Percentiles rank a stretch among this genome's conserved stretches.
phyloP scores from a whole-genome alignment of 495 filamentous ascomycete genomes.

The Tuber melanosporum region DNA sequence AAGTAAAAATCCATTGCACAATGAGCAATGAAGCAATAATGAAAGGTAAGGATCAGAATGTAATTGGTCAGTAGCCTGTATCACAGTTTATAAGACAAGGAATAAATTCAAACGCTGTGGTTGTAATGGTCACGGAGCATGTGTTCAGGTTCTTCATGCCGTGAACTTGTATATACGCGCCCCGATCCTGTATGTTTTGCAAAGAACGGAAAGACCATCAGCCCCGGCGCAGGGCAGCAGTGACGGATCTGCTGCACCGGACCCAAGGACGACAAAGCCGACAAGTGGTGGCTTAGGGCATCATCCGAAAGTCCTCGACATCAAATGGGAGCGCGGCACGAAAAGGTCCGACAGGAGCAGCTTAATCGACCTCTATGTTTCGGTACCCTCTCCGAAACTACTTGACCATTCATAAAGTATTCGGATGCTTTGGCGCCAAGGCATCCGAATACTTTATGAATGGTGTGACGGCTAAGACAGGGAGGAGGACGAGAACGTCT shows the following conservation, averaged over 20 bases:
- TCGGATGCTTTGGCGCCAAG: too few relatives aligned
- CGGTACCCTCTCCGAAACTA: slow-evolving; percentile 66
- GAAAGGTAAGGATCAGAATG: too few relatives aligned
- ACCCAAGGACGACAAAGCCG: slow-evolving; percentile 92
- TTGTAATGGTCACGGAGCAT: too few relatives aligned
- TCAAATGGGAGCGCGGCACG: slow-evolving; percentile 94
- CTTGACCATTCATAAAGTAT: too few relatives aligned
- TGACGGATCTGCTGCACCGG: slow-evolving; percentile 96
- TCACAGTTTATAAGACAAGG: too few relatives aligned
- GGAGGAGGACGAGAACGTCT: slow-evolving; percentile 75
- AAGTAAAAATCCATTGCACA: too few relatives aligned
- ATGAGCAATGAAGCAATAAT: too few relatives aligned
- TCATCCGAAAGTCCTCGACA: slow-evolving; percentile 71
- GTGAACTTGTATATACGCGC: slow-evolving; percentile 96
- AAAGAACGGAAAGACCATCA: slow-evolving; percentile 89
- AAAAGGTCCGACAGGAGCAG: slow-evolving; percentile 97
- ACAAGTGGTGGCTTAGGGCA: slow-evolving; percentile 99
- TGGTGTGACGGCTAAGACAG: slow-evolving; percentile 54
- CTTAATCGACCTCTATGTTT: slow-evolving; percentile 88
- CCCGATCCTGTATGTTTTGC: slow-evolving; percentile 98
- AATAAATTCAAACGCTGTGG: too few relatives aligned
- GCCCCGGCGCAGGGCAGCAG: slow-evolving; percentile 92
- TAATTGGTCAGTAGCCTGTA: too few relatives aligned
- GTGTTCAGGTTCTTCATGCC: too few relatives aligned
- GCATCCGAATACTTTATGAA: too few relatives aligned